Evolutionary conservation across 495 filamentous ascomycete genomes (phyloP).

Genomic region (Cercophora scortea): DNA sequence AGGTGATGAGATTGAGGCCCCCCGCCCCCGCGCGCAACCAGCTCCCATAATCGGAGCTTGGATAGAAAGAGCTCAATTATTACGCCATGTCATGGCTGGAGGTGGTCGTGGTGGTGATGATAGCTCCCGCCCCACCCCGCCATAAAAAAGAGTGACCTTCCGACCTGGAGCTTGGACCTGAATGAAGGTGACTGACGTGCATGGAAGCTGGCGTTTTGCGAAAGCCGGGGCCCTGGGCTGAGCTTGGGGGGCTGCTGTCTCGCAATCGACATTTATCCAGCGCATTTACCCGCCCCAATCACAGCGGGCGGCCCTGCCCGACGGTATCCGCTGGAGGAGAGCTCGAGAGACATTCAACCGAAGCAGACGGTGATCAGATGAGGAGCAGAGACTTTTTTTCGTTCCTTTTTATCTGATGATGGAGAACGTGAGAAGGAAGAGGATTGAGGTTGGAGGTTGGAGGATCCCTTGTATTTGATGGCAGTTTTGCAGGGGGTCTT

Average conservation of each 20-base stretch:
- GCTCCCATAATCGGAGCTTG: not conserved
- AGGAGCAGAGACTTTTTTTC: conserved; percentile 22
- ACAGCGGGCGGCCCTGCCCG: conserved; percentile 8
- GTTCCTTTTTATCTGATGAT: not conserved
- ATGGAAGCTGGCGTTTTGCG: no score
- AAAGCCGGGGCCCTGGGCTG: no score
- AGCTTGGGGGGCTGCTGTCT: no score
- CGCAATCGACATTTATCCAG: conserved; percentile 17
- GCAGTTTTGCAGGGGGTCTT: conserved; percentile 1
- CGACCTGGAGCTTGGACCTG: conserved; percentile 1
- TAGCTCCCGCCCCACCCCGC: conserved; percentile 2
- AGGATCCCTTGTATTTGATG: conserved; percentile 2
- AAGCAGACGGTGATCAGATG: conserved; percentile 19
- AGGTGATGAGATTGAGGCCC: not conserved
- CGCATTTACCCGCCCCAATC: conserved; percentile 31
- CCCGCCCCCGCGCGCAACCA: not conserved
- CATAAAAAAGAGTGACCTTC: no score
- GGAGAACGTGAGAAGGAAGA: not conserved
- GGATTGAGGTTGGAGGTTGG: no score
- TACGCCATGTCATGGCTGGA: conserved; percentile 15
- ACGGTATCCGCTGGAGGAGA: conserved; percentile 16
- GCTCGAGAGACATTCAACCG: not conserved
- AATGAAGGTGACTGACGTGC: no score
- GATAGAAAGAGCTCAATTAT: conserved; percentile 13
- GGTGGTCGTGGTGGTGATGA: conserved; percentile 8